Base-by-base conservation (phyloP, 352 stramenopile species). In the Thraustochytrium sp. region DNA sequence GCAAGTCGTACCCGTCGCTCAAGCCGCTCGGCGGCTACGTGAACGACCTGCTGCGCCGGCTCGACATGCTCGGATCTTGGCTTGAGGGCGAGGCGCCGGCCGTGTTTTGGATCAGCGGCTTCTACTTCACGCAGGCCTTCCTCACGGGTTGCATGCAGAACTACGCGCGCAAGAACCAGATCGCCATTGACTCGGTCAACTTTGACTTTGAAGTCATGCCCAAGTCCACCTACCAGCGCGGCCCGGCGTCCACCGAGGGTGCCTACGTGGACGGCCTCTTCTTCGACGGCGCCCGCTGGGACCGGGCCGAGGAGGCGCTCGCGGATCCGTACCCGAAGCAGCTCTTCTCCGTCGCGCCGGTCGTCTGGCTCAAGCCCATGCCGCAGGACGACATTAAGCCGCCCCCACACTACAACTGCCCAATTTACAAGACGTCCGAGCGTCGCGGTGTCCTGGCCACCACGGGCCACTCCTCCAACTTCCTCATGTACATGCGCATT, bases 41-140 rank as follows among this genome's bases (percentile, higher is more conserved):
- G 18, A 89, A 87, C 11, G 94, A 98, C 65, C 85, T 98, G 42
- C 85, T 97, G 56, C 90, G 95, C 75, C 91, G 94, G 21, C 92
- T 98, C 62, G 73, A 89, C 3, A 97, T 98, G 76, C 94, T 98
- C 63, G 89, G 88, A 83, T 91, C 92, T 62, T 98, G 94, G 95
- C 86, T 97, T 5, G 87, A 96, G 46, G 89, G 93, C 62, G 93
- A 92, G 34, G 89, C 93, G 13, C 94, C 94, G 5, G 86, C 90
- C 4, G 90, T 97, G 9, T 98, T 95, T 86, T 98, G 94, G 95
- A 91, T 98, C 76, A 94, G 90, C 21, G 94, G 95, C 0, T 98
- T 98, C 86, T 98, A 97, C 89, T 98, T 98, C 88, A 97, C 94
- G 2, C 93, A 98, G 88, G 93, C 93, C n/a, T 98, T 98, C 86